Conservation (phyloP, 257 asterid genomes). For the Leptodermis oblonga region DNA sequence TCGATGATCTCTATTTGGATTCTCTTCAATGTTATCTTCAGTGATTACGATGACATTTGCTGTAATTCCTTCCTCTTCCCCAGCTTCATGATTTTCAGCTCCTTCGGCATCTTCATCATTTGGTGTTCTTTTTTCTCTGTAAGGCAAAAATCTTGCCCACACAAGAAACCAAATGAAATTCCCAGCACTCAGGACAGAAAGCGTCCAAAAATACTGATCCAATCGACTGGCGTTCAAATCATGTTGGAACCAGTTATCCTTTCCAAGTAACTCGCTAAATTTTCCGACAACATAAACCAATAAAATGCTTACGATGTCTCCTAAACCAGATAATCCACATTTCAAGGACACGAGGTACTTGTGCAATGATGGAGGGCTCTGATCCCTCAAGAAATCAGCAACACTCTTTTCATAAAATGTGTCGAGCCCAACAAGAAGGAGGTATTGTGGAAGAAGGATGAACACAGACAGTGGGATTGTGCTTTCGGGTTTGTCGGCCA, state of each 20-base stretch:
- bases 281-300: constrained; percentile 44
- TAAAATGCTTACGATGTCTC: constrained; percentile 33
- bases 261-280: constrained; percentile 39
- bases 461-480: constrained; percentile 36
- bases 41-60: too few species aligned
- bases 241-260: constrained; percentile 44
- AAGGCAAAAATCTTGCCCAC: constrained; percentile 7
- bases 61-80: too few species aligned
- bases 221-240: constrained; percentile 50
- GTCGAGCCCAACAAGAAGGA: constrained; percentile 42
- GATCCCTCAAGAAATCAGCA: constrained; percentile 18
- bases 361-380: constrained; percentile 29
- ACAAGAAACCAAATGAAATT: constrained; percentile 25
- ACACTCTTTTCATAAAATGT: constrained; percentile 28
- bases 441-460: constrained; percentile 50
- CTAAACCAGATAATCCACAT: constrained; percentile 39
- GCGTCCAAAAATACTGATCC: constrained; percentile 52
- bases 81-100: too few species aligned
- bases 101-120: constrained; percentile 5
- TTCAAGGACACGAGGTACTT: constrained; percentile 21
- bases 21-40: too few species aligned
- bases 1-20: too few species aligned
- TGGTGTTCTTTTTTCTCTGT: neutral
- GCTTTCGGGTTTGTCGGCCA: constrained; percentile 29
- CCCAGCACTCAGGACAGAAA: constrained; percentile 37